Percentiles rank a stretch among this genome's conserved stretches.
Conservation (phyloP, 2,329 filamentous ascomycete species). For the Ciborinia camelliae region DNA sequence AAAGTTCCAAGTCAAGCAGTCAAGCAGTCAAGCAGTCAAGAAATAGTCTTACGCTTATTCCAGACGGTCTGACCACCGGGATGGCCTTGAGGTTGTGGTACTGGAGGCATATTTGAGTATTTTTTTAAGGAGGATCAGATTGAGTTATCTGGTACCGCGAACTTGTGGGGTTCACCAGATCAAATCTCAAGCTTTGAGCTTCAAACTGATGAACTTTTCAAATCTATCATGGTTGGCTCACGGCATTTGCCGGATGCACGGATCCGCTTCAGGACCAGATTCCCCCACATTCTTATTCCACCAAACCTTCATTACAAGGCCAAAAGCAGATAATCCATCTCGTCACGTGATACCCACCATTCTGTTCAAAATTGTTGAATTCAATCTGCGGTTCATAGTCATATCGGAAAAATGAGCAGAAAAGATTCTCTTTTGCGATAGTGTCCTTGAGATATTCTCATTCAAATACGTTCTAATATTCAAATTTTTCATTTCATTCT, state of each 20-base stretch:
- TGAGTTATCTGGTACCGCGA: neutral
- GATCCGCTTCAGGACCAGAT: too few species aligned
- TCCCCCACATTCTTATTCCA: neutral
- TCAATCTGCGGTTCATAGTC: too few species aligned
- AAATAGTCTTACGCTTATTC: constrained; percentile 18
- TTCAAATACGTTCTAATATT: too few species aligned
- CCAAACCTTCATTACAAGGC: neutral
- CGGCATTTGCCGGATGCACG: constrained; percentile 6
- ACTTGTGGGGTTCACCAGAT: neutral
- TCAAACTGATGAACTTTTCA: neutral
- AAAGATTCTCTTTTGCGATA: too few species aligned
- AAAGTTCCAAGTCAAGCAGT: constrained; percentile 33
- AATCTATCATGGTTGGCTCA: neutral
- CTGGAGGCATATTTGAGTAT: constrained; percentile 12
- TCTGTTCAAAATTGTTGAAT: too few species aligned
- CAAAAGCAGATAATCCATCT: neutral
- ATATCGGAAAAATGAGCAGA: too few species aligned
- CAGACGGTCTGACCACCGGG: constrained; percentile 16
- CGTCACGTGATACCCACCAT: neutral
- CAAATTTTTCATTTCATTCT: neutral
- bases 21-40: neutral
- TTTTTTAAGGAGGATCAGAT: neutral
- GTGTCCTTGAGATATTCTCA: too few species aligned
- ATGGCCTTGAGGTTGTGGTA: constrained; percentile 19
- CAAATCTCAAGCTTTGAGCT: neutral